phyloP scores from a whole-genome alignment of 1,139 yeast genomes.

The Blastobotrys ciferrii region DNA sequence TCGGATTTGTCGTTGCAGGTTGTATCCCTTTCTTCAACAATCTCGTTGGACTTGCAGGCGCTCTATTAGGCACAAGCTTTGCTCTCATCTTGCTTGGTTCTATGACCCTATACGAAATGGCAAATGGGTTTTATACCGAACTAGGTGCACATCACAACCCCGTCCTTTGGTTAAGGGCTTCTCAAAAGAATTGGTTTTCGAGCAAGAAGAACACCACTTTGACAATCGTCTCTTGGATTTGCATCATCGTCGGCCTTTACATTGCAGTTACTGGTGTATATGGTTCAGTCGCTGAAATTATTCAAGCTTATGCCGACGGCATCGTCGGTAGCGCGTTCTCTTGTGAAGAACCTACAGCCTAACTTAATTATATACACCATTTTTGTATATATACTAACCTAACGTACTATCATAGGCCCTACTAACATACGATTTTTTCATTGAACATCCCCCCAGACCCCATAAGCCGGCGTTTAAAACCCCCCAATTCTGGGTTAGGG shows the following conservation, averaged over 20 bases:
- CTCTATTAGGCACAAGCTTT: slow-evolving; percentile 40
- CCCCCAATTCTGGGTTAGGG: too few species aligned
- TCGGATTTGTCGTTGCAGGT: slow-evolving; percentile 58
- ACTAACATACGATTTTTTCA: too few species aligned
- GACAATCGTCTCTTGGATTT: slow-evolving; percentile 9
- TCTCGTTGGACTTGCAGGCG: slow-evolving; percentile 55
- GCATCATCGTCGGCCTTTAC: slow-evolving; percentile 12
- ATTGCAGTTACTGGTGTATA: slow-evolving; percentile 13
- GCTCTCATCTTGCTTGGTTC: slow-evolving; percentile 12
- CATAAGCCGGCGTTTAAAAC: too few species aligned
- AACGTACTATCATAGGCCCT: too few species aligned
- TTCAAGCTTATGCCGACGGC: slow-evolving; percentile 10
- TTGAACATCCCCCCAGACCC: too few species aligned
- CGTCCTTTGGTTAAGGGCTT: slow-evolving; percentile 6
- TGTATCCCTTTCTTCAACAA: slow-evolving; percentile 64
- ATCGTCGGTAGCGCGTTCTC: slow-evolving; percentile 12
- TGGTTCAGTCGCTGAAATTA: slow-evolving; percentile 11
- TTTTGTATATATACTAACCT: background rate
- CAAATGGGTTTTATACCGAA: background rate
- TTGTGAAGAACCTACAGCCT: slow-evolving; percentile 1
- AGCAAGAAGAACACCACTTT: slow-evolving; percentile 8
- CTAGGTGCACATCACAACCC: background rate
- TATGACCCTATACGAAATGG: slow-evolving; percentile 13
- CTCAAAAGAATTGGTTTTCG: slow-evolving; percentile 3
- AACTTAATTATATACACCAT: too few species aligned